Percentiles rank a stretch among this genome's conserved stretches.
phyloP scores from a whole-genome alignment of 106 monocot genomes.

The Acanthochlamys bracteata region DNA sequence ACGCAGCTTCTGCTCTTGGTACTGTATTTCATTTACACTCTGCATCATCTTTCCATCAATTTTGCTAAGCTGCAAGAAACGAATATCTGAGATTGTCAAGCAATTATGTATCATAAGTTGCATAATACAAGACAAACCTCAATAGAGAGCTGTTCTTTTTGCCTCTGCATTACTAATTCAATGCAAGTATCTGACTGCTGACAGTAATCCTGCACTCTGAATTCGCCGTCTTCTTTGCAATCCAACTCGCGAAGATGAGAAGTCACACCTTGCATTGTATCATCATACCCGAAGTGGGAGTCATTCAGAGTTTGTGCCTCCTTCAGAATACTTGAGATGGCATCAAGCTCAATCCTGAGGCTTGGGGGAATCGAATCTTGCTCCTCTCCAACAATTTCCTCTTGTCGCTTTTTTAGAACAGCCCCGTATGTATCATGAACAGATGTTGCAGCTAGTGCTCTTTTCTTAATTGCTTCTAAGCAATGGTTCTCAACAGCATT shows the following conservation, averaged over 20 bases:
- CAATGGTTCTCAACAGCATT: conserved; percentile 47
- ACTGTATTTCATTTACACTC: conserved; percentile 43
- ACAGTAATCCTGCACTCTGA: conserved; percentile 46
- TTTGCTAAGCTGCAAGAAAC: conserved; percentile 63
- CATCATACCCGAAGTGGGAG: conserved; percentile 63
- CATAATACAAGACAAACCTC: conserved; percentile 38
- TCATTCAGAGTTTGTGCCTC: conserved; percentile 55
- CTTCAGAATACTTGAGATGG: conserved; percentile 63
- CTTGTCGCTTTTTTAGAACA: conserved; percentile 55
- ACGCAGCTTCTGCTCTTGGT: conserved; percentile 69
- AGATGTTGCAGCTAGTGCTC: conserved; percentile 30
- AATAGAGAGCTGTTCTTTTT: conserved; percentile 56
- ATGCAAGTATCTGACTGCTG: conserved; percentile 59
- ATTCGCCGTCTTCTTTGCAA: conserved; percentile 41
- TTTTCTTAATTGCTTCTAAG: conserved; percentile 48
- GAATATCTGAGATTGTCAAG: conserved; percentile 4
- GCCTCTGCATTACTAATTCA: conserved; percentile 44
- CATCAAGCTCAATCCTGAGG: conserved; percentile 56
- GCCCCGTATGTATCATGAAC: conserved; percentile 44
- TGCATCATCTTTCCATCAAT: conserved; percentile 78
- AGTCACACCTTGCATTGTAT: conserved; percentile 38
- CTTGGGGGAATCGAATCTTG: conserved; percentile 28
- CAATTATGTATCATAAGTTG: not conserved
- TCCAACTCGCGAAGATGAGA: conserved; percentile 59
- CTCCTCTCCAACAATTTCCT: conserved; percentile 53